phyloP scores from a whole-genome alignment of 352 stramenopile genomes.

The Pythium phragmitis region DNA sequence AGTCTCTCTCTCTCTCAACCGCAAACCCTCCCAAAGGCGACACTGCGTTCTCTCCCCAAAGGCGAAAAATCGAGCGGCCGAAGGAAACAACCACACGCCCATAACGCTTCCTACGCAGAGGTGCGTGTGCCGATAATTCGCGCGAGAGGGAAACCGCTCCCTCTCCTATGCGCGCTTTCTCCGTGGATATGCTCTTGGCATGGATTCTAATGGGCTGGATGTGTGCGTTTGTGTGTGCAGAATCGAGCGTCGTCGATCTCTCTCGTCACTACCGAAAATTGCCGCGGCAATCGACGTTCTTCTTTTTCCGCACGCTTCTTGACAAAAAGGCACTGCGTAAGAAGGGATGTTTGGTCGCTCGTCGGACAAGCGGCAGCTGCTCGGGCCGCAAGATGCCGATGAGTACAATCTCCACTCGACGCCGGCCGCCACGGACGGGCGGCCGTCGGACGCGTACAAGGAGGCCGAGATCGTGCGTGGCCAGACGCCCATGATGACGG shows the following conservation, averaged over 20 bases:
- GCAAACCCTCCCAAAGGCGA: background rate
- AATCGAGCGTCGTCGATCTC: slow-evolving; percentile 14
- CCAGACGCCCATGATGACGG: slow-evolving; percentile 9
- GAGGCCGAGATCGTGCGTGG: slow-evolving; percentile 65
- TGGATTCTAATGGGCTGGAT: background rate
- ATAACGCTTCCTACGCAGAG: slow-evolving; percentile 26
- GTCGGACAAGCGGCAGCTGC: slow-evolving; percentile 43
- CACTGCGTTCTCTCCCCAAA: background rate
- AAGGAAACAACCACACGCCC: slow-evolving; percentile 13
- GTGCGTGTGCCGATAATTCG: background rate
- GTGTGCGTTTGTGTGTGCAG: slow-evolving; percentile 7
- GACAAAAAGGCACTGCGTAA: too few species aligned
- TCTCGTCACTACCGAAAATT: slow-evolving; percentile 19
- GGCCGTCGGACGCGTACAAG: slow-evolving; percentile 23
- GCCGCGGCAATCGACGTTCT: background rate
- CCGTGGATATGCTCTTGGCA: background rate
- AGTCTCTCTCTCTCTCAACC: slow-evolving; percentile 11
- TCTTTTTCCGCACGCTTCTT: background rate
- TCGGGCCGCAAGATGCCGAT: slow-evolving; percentile 33
- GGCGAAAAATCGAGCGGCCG: slow-evolving; percentile 5
- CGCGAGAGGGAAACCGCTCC: background rate
- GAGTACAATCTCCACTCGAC: slow-evolving; percentile 72
- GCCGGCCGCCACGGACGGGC: slow-evolving; percentile 38
- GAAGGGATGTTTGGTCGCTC: slow-evolving; percentile 43
- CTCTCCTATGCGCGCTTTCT: background rate